Base-by-base conservation (phyloP, 768 basidiomycete species). In the Coprinopsis strossmayeri region DNA sequence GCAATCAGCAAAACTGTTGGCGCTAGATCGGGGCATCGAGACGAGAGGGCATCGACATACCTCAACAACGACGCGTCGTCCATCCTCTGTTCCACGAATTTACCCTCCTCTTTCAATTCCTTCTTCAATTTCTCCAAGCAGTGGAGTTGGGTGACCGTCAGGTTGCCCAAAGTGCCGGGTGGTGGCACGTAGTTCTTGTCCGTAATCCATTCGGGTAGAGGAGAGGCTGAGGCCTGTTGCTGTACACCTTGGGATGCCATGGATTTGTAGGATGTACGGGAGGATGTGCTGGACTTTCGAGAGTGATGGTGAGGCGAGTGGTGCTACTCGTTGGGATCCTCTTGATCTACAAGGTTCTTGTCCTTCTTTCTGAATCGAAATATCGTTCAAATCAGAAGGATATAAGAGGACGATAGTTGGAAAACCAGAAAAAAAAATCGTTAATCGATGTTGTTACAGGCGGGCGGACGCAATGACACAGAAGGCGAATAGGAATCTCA, bases 161-260 rank as follows among this genome's bases (percentile, higher is more conserved):
- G 73, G 63, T 92, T 91, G n/a, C 91, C 91, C 32, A 90, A 67
- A 25, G 82, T 74, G 13, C 91, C 90, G 17, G 88, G 82, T 1
- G 70, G 69, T 11, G 85, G 84, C 56, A 69, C 77, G 64, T 81
- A 85, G 62, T 74, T 74, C 15, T 80, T 74, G 64, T 84, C 76
- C 1, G 81, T 81, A 51, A 82, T 67, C 49, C 80, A 80, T 28
- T 66, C 67, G 15, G 81, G 80, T 59, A 82, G 67, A 1, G 74
- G 66, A 35, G 77, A 78, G 45, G 73, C 80, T 62, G 69, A 77
- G 43, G 78, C 79, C 10, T 66, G 63, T 57, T 66, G 62, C 15
- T 55, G 59, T 40, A 38, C 39, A 21, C 35, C 20, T 11, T 25
- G 20, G 3, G 43, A 9, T 17, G 18, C 18, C 18, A 15, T 32